Evolutionary conservation across 768 basidiomycete genomes (phyloP).

Genomic region (Tulasnella sp.): DNA sequence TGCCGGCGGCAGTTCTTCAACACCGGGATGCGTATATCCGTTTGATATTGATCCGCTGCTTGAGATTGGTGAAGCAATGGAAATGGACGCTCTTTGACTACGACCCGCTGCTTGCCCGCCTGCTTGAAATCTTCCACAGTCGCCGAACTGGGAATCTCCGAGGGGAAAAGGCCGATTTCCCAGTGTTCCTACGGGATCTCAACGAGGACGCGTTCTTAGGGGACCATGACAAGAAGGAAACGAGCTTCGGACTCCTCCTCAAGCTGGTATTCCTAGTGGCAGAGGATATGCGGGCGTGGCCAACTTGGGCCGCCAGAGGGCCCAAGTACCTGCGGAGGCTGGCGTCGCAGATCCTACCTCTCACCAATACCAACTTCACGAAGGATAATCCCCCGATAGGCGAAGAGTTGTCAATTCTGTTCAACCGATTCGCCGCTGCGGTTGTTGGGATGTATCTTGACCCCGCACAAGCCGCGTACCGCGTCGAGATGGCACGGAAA

Average conservation of each 20-base stretch:
- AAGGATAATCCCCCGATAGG: constrained; percentile 37
- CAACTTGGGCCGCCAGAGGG: constrained; percentile 24
- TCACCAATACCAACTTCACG: constrained; percentile 54
- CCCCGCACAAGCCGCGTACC: constrained; percentile 37
- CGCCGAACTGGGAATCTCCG: constrained; percentile 64
- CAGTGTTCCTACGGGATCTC: constrained; percentile 49
- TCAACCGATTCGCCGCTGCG: constrained; percentile 68
- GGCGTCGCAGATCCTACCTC: constrained; percentile 56
- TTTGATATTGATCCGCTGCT: constrained; percentile 56
- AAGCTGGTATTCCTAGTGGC: constrained; percentile 65
- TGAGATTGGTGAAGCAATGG: constrained; percentile 65
- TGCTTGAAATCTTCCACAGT: constrained; percentile 62
- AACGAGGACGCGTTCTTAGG: constrained; percentile 41
- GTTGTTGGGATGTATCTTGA: constrained; percentile 60
- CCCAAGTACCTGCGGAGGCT: constrained; percentile 48
- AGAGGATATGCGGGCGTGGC: constrained; percentile 26
- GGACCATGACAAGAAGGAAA: constrained; percentile 41
- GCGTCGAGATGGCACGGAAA: constrained; percentile 50
- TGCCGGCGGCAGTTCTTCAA: constrained; percentile 29
- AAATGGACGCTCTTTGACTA: constrained; percentile 53
- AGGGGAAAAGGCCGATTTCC: constrained; percentile 50
- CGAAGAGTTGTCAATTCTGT: constrained; percentile 57
- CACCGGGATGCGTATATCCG: constrained; percentile 61
- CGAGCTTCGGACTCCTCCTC: constrained; percentile 66
- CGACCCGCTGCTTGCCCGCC: constrained; percentile 43